Evolutionary conservation across 2,329 filamentous ascomycete species (phyloP).

Genomic region (Polytolypa hystricis): DNA sequence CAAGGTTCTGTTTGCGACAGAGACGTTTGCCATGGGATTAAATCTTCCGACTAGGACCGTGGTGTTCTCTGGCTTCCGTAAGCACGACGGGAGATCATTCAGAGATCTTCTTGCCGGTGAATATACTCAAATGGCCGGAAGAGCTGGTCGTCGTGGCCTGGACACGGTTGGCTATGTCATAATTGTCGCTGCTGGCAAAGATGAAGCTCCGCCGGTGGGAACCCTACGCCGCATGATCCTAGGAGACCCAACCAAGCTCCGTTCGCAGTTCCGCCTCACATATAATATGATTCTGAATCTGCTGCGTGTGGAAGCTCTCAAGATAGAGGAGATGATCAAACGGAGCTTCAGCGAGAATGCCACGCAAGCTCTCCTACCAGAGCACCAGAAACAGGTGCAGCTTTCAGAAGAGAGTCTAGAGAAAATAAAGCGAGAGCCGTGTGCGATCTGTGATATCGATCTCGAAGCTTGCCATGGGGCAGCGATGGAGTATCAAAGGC

Average conservation of each 20-base stretch:
- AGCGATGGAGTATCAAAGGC: constrained; percentile 63
- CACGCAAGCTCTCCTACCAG: constrained; percentile 83
- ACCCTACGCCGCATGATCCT: constrained; percentile 89
- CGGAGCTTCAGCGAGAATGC: constrained; percentile 97
- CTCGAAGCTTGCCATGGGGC: constrained; percentile 73
- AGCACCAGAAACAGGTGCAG: constrained; percentile 91
- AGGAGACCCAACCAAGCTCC: constrained; percentile 85
- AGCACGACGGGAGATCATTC: constrained; percentile 88
- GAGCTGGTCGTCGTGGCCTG: constrained; percentile 83
- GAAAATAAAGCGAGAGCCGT: constrained; percentile 78
- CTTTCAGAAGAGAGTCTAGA: constrained; percentile 82
- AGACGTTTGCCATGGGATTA: constrained; percentile 97
- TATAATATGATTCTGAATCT: constrained; percentile 99
- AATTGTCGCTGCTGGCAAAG: constrained; percentile 68
- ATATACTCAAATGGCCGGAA: constrained; percentile 97
- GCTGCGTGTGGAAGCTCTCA: constrained; percentile 85
- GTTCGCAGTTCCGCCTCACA: constrained; percentile 90
- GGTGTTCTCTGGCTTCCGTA: constrained; percentile 92
- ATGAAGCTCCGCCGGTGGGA: constrained; percentile 77
- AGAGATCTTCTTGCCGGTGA: constrained; percentile 86
- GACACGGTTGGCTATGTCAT: constrained; percentile 92
- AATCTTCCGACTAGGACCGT: constrained; percentile 94
- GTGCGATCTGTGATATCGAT: constrained; percentile 67
- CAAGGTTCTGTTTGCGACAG: constrained; percentile 93
- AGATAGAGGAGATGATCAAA: constrained; percentile 99